Evolutionary conservation across 257 asterid genomes (phyloP), one percentile per base, ranked within the genome.

Genomic region (Gentiana macrophylla): DNA sequence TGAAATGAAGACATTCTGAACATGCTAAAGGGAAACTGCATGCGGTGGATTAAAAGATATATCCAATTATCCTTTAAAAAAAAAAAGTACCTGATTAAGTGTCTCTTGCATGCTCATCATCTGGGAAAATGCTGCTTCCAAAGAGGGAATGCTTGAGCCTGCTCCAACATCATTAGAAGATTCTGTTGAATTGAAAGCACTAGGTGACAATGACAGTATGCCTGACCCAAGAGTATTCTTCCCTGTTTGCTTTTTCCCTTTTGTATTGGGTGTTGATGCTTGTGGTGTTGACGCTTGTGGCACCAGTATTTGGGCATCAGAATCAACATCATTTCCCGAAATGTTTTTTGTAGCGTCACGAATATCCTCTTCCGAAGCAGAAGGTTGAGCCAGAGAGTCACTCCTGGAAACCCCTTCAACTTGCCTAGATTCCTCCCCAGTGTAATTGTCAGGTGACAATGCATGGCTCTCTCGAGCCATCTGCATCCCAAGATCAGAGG

Each of bases 161-260:
- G 74, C 60, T 61, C 75, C 89, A 10, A 72, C 77, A 69, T 87
- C 96, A 65, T 45, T 71, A 45, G 76, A 70, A 52, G 88, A 78
- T 74, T 84, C 93, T 4, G 72, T 64, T 41, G 87, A 74, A 67
- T 76, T 75, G 64, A 81, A 83, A 53, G 64, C 75, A 64, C 74
- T 71, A 11, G 77, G 84, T 47, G 86, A 68, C 53, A 77, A 77
- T 32, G 83, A 84, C 43, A 79, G 52, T 45, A 67, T 64, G 37
- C 68, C 79, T 47, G 88, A 75, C 48, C 77, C 95, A 69, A 79
- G 89, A 55, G 71, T 71, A 75, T 65, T 73, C 75, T 81, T 85
- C 67, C 85, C 98, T 65, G 80, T 91, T 57, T 83, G 89, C 67
- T 67, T 84, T 70, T 91, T 91, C 59, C 82, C 84, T 78, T 87